Evolutionary conservation across 1,139 yeast species (phyloP), one percentile per base, ranked within the genome.

Genomic region (Taphrina communis): DNA sequence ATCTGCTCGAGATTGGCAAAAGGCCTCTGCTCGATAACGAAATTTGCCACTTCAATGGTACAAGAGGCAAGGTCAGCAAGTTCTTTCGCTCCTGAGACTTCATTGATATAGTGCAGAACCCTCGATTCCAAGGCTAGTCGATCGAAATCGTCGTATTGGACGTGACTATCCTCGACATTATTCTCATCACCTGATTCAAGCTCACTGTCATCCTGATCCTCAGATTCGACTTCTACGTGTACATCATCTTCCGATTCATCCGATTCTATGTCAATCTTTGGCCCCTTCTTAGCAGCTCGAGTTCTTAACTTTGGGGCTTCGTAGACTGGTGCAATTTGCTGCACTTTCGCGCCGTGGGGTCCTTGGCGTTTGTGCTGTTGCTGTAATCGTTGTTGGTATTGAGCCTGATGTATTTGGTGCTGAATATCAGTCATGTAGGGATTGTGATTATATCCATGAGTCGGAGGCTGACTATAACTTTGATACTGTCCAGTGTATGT

Each of bases 1-100:
- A 93, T 84, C 46, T 81, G 83, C 62, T 82, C 84, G 44, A 90
- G 80, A n/a, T 84, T 48, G 19, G 50, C 35, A 48, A 66, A 93
- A 0, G 98, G 98, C 73, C 99, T 82, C 70, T 82, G 81, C 1
- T 82, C 78, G 11, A 90, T 82, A 44, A 95, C 80, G 6, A 80
- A 73, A 55, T 85, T 83, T 0, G 96, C 97, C 48, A 85, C 80
- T n/a, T 82, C 85, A 12, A 90, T 87, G 1, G 86, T 82, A 66
- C 92, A 85, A 19, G 86, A 86, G 17, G 96, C 86, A 50, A 92
- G 85, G 78, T 94, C 99, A 14, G 88, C 84, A 65, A 94, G 81
- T 76, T 93, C 97, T 70, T 87, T 86, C 1, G 82, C 81, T 12
- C 90, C 84, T 0, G 96, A 94, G 39, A 63, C 61, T 11, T 85